Percentiles rank a stretch among this genome's conserved stretches.
These are phyloP conservation scores for Pilobolus umbonatus DNA, from an alignment of 192 early-diverging fungal species.

Conservation along the genomic window DNA sequence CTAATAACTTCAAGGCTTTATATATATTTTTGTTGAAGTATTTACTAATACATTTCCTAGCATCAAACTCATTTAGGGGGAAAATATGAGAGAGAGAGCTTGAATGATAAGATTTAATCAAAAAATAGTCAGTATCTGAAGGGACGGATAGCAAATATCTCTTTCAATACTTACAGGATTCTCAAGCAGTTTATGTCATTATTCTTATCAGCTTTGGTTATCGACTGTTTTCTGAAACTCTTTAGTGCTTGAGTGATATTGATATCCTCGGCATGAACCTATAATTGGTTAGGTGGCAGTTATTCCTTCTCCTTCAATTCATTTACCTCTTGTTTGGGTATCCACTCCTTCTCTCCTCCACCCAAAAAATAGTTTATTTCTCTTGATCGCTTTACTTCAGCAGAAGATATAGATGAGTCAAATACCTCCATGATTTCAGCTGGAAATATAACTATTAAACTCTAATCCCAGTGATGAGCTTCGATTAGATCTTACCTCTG, in stretches of 20 bases:
- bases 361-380: neutral
- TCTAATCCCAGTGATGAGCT: neutral
- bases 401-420: neutral
- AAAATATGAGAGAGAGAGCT: slow-evolving; percentile 1
- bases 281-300: neutral
- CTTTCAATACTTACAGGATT: slow-evolving; percentile 7
- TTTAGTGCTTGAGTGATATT: neutral
- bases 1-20: neutral
- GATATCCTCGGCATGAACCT: neutral
- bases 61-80: neutral
- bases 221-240: neutral
- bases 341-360: neutral
- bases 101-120: neutral
- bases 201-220: neutral
- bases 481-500: neutral
- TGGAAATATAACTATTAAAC: neutral
- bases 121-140: neutral
- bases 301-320: neutral
- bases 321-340: slow-evolving; percentile 1
- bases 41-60: neutral
- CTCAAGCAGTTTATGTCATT: neutral
- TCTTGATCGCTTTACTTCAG: neutral
- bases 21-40: neutral
- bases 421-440: neutral
- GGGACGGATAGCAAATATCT: neutral